Evolutionary conservation across 805 yeast genomes (phyloP), one percentile per base, ranked within the genome.

Genomic region (Yarrowia bubula): DNA sequence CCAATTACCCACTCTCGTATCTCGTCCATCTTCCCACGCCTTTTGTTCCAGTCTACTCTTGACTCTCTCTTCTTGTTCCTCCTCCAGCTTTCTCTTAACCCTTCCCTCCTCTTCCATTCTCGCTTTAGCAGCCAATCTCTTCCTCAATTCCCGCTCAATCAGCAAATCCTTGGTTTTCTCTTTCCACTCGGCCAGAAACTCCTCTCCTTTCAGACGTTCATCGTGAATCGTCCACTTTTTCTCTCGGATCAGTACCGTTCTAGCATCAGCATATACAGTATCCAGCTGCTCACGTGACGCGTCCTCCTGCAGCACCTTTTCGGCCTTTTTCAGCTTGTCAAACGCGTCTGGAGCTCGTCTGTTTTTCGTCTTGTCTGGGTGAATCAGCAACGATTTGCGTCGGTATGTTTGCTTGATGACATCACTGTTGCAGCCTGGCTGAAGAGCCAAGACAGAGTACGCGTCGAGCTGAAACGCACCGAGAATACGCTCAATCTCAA

Each of bases 301-400:
- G 15, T 75, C 80, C 66, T 81, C 80, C 33, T 69, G 69, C 11
- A 82, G 69, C 4, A 73, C 75, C 0, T 78, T 72, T 61, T 84
- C 83, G 0, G 91, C 86, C 67, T 81, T 82, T 68, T 85, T 84
- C 61, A 87, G 73, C 39, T 78, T 65, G 70, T 85, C 87, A 72
- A 87, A 87, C 1, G 91, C 91, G 37, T 75, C 80, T 0, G 89
- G 84, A 0, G 91, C 90, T n/a, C 78, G 75, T 0, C 78, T 75
- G 68, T 86, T 82, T 35, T 74, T 71, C 1, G 84, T 79, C 70
- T 85, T 86, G 71, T 87, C 92, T 0, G 92, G 92, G 72, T 87
- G 92, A 15, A 87, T 83, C 66, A 85, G 74, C 41, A 87, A 74
- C 1, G 91, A 85, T 71, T 84, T 86, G 73, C 80, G 81, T 31